Base-by-base conservation (phyloP, 805 yeast genomes). In the Saccharomycopsis sp. region DNA sequence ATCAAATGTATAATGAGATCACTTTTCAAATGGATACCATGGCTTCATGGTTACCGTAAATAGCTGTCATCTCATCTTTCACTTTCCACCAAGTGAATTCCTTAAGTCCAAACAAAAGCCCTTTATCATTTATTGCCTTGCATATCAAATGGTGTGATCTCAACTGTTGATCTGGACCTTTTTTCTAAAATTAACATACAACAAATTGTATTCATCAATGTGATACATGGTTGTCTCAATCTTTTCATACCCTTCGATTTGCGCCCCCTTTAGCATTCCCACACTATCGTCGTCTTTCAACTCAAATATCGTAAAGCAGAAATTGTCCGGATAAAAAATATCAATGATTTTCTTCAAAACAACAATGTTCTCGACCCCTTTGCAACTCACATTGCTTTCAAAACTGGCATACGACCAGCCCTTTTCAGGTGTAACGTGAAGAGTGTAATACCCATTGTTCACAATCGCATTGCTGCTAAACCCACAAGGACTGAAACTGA, bases 321-420 rank as follows among this genome's bases (percentile, higher is more conserved):
- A 86, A 54, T 75, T 77, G 16, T 76, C 75, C 2, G 97, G 97
- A 42, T 67, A 67, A 59, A 89, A 80, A 21, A 81, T 69, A 4
- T 61, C 53, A 49, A 87, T 64, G 2, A 87, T 80, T 30, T 71
- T 72, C 31, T 61, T 50, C 47, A 84, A 59, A 7, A 85, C 76
- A n/a, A 69, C 70, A 23, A 68, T 55, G 52, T 79, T 73, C 10
- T 57, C 51, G 22, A 58, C 47, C 34, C 60, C 48, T 36, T 49
- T 51, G 8, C 73, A 63, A 5, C 81, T 79, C 30, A 77, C 84
- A 58, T 85, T 89, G 16, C 96, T 77, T 58, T 92, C 97, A 59
- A 92, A 92, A 7, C 95, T 83, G 4, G 97, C 97, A 60, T 89
- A 89, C 4, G 96, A 85, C 86, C 94, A 89, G 27, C 89, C 95